Base-by-base conservation (phyloP, 164 flowering plant genomes). In the Aristolochia fimbriata region DNA sequence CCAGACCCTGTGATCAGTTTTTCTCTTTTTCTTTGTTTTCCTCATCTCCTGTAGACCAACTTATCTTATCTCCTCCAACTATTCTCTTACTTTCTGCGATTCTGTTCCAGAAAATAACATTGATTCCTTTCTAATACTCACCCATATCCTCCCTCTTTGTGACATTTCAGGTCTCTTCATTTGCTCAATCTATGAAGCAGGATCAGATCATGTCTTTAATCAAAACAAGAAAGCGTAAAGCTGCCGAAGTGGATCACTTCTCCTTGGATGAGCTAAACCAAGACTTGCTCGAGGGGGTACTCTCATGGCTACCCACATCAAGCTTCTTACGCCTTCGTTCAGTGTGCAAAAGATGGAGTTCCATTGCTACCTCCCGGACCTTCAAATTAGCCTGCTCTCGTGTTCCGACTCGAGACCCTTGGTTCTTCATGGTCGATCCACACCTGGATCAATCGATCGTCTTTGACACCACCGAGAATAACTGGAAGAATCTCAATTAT, bases 281-380 rank as follows among this genome's bases (percentile, higher is more conserved):
- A 64, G 93, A 83, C 64, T 59, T 86, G 58, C 82, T 86, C 15
- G 93, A 86, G 45, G 70, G 66, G 57, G 84, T 86, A 16, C 86
- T 86, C 53, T 80, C 93, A 50, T 74, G 87, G 85, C 78, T 86
- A 23, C 93, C 93, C 3, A 73, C 88, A 6, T 79, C 93, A 0
- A 63, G 75, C 58, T 86, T 86, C 74, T 76, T 78, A 62, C 83
- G 88, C 60, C 67, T 78, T 30, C 70, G 70, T 68, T 86, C 87
- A 57, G 93, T 86, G 70, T 79, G 85, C 86, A 83, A 86, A 76
- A 77, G 84, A 70, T 86, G 93, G 93, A 83, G 76, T 67, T 86
- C 86, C 2, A 73, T 76, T 62, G 67, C 82, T 1, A 48, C 60
- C 55, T 86, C 93, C 50, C 51, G 74, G 11, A 74, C 79, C 58